Evolutionary conservation across 176 grass and related monocot genomes (phyloP).

Genomic region (Pontederia crassipes): DNA sequence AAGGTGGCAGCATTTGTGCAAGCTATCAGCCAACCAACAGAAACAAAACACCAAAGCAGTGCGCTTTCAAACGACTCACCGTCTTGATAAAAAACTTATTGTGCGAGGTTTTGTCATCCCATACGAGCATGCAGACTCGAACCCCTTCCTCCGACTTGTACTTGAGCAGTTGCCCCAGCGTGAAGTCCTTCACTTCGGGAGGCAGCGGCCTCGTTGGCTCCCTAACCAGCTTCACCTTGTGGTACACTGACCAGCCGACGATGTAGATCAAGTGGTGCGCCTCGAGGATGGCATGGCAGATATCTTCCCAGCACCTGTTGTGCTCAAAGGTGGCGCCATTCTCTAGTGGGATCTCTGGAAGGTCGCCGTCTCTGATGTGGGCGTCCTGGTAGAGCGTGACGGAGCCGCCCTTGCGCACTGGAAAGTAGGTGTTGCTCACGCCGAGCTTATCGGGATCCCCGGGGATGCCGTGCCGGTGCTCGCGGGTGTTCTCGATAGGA

Average conservation of each 20-base stretch:
- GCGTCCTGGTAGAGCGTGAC: constrained; percentile 95
- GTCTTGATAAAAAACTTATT: constrained; percentile 90
- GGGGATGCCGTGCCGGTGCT: constrained; percentile 49
- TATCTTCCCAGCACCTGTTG: constrained; percentile 87
- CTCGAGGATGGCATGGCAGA: constrained; percentile 87
- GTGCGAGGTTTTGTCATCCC: constrained; percentile 97
- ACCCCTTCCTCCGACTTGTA: constrained; percentile 98
- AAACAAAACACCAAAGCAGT: constrained; percentile 2
- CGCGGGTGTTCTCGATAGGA: constrained; percentile 30
- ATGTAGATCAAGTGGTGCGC: constrained; percentile 97
- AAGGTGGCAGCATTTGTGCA: not conserved
- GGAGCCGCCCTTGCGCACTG: constrained; percentile 39
- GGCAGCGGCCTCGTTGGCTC: constrained; percentile 51
- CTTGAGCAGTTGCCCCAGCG: constrained; percentile 77
- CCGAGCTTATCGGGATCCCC: constrained; percentile 53
- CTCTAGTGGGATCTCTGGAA: constrained; percentile 60
- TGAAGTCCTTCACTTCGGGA: constrained; percentile 25
- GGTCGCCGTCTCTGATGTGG: constrained; percentile 57
- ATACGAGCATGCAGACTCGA: constrained; percentile 88
- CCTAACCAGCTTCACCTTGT: constrained; percentile 81
- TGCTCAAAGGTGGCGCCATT: constrained; percentile 49
- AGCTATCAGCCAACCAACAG: not conserved
- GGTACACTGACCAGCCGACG: constrained; percentile 86
- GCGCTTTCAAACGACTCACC: constrained; percentile 18
- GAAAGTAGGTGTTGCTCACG: constrained; percentile 74